Evolutionary conservation across 225 moss, liverwort and hornwort genomes (phyloP), one percentile per base, ranked within the genome.

Genomic region (Rhytidiadelphus loreus): DNA sequence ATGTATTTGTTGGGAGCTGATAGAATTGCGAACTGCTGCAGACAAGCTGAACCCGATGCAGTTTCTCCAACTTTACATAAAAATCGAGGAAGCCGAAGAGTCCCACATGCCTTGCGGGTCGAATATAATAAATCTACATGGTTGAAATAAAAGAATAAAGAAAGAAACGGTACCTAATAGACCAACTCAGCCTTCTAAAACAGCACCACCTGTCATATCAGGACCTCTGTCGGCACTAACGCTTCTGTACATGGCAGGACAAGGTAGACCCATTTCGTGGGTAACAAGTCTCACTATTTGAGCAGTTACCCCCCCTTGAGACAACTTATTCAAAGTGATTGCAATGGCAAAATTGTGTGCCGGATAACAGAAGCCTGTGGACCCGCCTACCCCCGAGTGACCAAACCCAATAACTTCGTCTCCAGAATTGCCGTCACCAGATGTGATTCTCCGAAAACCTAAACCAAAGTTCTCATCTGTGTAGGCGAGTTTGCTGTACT

Each of bases 381-480:
- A 96, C 25, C 98, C 98, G 53, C 98, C 98, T 25, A 98, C 74
- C 41, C 98, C 98, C 6, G 98, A 97, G 89, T 98, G 98, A 77
- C 98, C 98, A 86, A 97, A 96, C 29, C 96, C 95, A 79, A 92
- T 46, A n/a, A 81, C 84, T 46, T 87, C 87, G 61, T 84, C 91
- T 37, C 73, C 66, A 61, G 79, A 56, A 68, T 68, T 85, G n/a
- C 68, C 82, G 13, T 88, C 91, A 63, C 77, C 87, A 71, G 93
- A 90, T 48, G 87, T 91, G 88, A 98, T 94, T 78, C 94, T 95
- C 65, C 96, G 92, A 66, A 98, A 97, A 20, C 98, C 98, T 50
- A 98, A 90, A 39, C 98, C 98, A 79, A 98, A 93, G 28, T 92
- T 90, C 30, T 94, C 95, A 41, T 90, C 96, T 50, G 87, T 82